Evolutionary conservation across 75 land plant genomes (phyloP), one percentile per base, ranked within the genome.

Genomic region (Cupressus sempervirens): DNA sequence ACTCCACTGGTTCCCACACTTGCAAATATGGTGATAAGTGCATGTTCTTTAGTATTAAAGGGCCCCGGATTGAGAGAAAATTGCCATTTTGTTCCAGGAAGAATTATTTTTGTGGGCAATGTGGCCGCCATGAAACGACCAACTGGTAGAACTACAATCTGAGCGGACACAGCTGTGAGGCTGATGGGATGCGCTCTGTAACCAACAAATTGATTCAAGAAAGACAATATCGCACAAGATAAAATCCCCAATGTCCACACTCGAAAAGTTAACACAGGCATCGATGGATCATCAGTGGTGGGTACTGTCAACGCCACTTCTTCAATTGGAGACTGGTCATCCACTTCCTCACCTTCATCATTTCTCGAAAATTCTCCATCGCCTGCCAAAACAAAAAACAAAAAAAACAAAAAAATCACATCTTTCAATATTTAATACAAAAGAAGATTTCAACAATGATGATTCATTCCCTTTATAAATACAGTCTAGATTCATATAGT

Each of bases 1-100:
- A 90, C 93, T 15, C 87, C 80, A 8, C 86, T 48, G 68, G 88
- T 8, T 15, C 95, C 98, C 23, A 91, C 84, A 76, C 85, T 90
- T 32, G 98, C 98, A 70, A 94, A 94, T 35, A 93, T 93, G 85
- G 96, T 93, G 85, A 96, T 94, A 62, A 93, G 88, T 13, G 90
- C 96, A 85, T 96, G 98, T 77, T 96, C 98, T 76, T 96, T 96
- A 30, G 93, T 29, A 83, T 87, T 94, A 76, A 94, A 96, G 4
- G 98, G 96, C 15, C 98, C 98, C 2, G 96, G 96, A 76, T 94
- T 96, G 77, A 94, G 83, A 0, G 94, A 86, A 54, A 94, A 91
- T 14, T 86, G 84, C 90, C 87, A 83, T 3, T 79, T 86, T 2
- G 35, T 62, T 2, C 82, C 81, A 35, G 90, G 79, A 34, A 91